Base-by-base conservation (phyloP, 495 filamentous ascomycete species). In the Talaromyces adpressus region DNA sequence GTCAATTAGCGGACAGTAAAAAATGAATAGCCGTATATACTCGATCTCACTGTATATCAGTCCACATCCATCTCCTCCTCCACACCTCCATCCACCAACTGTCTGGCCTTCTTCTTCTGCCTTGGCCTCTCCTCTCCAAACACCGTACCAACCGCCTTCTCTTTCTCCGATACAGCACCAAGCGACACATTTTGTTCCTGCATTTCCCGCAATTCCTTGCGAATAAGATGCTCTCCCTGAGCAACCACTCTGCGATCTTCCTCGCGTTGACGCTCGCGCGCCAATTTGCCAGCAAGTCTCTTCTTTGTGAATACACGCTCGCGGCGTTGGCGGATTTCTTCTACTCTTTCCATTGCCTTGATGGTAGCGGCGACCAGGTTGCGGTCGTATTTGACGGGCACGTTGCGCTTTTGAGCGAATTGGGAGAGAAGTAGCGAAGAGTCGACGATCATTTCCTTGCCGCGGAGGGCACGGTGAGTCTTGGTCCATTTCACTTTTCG, bases 361-460 rank as follows among this genome's bases (percentile, higher is more conserved):
- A 98, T 82, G 14, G 94, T 98, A 68, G 87, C 89, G 61, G 85
- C 84, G 29, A 96, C 87, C 58, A 94, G 84, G 63, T 96, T 90
- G 73, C 94, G 88, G 83, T 96, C 87, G 87, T 98, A 98, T 70
- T 92, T 91, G 62, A 94, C 85, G 68, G 94, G 94, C 59, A 96
- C 85, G 82, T 98, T 97, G 78, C 95, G 90, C 68, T 92, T 91
- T 62, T 88, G 87, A 61, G 92, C 87, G 82, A 99, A 96, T 70
- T 89, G 86, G 45, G 91, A 90, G 73, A 98, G 92, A 59, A 89
- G 84, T 59, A 99, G 88, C 5, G 93, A 95, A 64, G 83, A 87
- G 84, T 99, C 94, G 75, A 98, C 93, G 66, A 89, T 87, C 89
- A 97, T 93, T 76, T 97, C 91, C 75, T 92, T 92, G 71, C 90